Evolutionary conservation across 495 filamentous ascomycete genomes (phyloP), one percentile per base, ranked within the genome.

Genomic region (Penicillium samsonianum): DNA sequence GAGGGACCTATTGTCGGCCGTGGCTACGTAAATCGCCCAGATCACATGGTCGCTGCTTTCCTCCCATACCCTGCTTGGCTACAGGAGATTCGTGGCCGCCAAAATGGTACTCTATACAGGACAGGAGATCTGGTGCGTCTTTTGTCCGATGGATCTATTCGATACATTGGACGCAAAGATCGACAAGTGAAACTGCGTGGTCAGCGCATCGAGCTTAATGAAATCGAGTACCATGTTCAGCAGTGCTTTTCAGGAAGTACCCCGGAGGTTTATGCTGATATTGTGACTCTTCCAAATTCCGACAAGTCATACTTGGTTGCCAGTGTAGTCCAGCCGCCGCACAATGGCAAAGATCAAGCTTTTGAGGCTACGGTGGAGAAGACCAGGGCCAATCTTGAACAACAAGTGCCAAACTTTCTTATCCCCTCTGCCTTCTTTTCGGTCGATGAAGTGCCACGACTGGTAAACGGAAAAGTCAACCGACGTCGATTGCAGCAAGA

Each of bases 391-490:
- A 44, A 35, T 19, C 50, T 64, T 17, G 9, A 25, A 11, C 19
- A 10, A n/a, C 37, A 58, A 5, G 28, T 64, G 8, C 62, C 62
- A 3, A 6, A 22, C 2, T 64, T 44, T 23, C 37, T 64, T 12
- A 55, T 60, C 3, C 62, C 62, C 8, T 30, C 38, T 26, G 25
- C 49, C 9, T 52, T 61, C 22, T 2, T 60, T 8, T 50, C 50
- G 1, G 5, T 64, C 2, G 3, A 35, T 12, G 22, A 61, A 4
- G 30, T 64, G 8, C 62, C 62, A 17, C 54, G 53, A 14, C 4
- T 58, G 25, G 44, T 56, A 4, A 61, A 60, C 33, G 58, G 62
- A 30, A 64, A 64, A 25, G 20, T 61, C 1, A 31, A 64, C 46
- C 58, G 54, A 14, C 11, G 20, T 0, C 9, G 17, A 30, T 5